A percentile compares a stretch with the other conserved stretches of the same genome.
Conservation (phyloP, 768 basidiomycete genomes). For the Mycena sanguinolenta region DNA sequence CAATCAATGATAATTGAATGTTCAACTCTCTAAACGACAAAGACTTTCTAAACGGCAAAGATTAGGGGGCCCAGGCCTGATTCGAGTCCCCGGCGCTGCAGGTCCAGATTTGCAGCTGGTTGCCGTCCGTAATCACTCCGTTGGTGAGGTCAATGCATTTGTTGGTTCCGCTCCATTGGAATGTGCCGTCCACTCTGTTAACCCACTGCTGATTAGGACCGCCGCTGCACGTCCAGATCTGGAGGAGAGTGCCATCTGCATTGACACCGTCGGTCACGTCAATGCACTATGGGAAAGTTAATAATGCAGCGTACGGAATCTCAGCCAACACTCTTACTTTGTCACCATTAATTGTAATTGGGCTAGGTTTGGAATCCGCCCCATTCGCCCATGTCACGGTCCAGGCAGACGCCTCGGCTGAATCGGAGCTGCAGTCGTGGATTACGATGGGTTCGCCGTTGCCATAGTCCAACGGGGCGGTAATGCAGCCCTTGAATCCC, state of each 20-base stretch:
- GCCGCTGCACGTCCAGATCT: constrained; percentile 23
- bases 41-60: neutral
- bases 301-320: neutral
- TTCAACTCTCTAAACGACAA: no score
- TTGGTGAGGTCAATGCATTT: constrained; percentile 26
- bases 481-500: constrained; percentile 24
- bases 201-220: constrained; percentile 26
- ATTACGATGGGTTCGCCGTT: constrained; percentile 15
- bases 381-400: neutral
- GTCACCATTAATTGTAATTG: constrained; percentile 9
- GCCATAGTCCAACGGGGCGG: neutral
- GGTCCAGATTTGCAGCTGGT: constrained; percentile 13
- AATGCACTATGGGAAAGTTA: constrained; percentile 13
- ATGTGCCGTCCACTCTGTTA: neutral
- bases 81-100: neutral
- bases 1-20: no score
- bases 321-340: neutral
- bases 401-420: neutral
- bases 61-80: constrained; percentile 11
- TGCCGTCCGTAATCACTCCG: constrained; percentile 7
- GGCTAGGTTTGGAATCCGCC: constrained; percentile 2
- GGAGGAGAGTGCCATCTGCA: constrained; percentile 15
- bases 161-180: constrained; percentile 19
- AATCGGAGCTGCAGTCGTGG: constrained; percentile 20
- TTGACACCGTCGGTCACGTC: constrained; percentile 18